A percentile compares a stretch with the other conserved stretches of the same genome.
These are phyloP conservation scores for Saccharomycopsis amapae DNA, from an alignment of 805 yeast genomes.

Conservation along the genomic window DNA sequence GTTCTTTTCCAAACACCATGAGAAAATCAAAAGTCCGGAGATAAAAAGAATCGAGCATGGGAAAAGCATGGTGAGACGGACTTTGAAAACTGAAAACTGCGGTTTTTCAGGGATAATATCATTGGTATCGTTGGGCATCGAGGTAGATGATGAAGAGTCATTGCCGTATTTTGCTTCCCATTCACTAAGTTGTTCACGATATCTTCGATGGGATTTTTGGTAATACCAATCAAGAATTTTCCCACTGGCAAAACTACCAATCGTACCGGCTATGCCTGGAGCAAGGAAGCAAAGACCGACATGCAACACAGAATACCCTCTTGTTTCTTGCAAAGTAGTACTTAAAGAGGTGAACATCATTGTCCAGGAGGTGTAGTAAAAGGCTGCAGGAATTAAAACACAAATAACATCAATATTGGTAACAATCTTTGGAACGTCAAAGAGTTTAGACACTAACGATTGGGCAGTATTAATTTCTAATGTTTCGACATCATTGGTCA, in stretches of 20 bases:
- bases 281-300: slow-evolving; percentile 72
- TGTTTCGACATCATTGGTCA: slow-evolving; percentile 29
- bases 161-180: slow-evolving; percentile 13
- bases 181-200: slow-evolving; percentile 22
- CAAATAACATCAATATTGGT: slow-evolving; percentile 3
- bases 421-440: slow-evolving; percentile 23
- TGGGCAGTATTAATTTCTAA: slow-evolving; percentile 19
- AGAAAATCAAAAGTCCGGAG: slow-evolving; percentile 47
- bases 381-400: slow-evolving; percentile 41
- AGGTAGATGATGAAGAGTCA: too few species aligned
- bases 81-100: slow-evolving; percentile 8
- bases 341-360: slow-evolving; percentile 61
- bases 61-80: slow-evolving; percentile 12
- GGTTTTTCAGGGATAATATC: background rate
- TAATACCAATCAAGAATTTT: slow-evolving; percentile 47
- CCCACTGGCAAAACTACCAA: slow-evolving; percentile 57
- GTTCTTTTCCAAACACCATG: slow-evolving; percentile 56
- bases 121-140: too few species aligned
- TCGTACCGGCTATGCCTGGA: slow-evolving; percentile 58
- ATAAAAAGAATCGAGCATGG: slow-evolving; percentile 13
- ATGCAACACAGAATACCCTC: slow-evolving; percentile 44
- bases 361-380: slow-evolving; percentile 66
- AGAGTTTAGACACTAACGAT: slow-evolving; percentile 3
- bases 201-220: slow-evolving; percentile 25
- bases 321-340: slow-evolving; percentile 42